Evolutionary conservation across 768 basidiomycete genomes (phyloP), one percentile per base, ranked within the genome.

Genomic region (Paxillus rubicundulus): DNA sequence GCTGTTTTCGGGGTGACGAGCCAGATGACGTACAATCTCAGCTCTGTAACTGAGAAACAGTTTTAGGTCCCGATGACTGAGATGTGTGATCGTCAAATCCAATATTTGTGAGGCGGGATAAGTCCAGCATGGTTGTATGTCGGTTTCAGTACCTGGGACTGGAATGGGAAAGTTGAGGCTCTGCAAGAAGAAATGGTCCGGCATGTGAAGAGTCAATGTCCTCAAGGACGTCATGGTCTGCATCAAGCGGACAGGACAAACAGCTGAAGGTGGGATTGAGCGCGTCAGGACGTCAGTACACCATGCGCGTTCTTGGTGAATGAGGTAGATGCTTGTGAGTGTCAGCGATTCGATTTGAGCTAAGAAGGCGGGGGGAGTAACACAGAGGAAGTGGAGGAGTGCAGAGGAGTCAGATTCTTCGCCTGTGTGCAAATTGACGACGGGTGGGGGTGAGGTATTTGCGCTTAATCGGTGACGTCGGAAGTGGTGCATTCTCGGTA

Each of bases 301-400:
- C 42, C 16, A 44, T 6, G 17, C 8, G 40, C 6, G 9, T n/a
- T 30, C 40, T 5, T 20, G 45, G 2, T 14, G 13, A 12, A 40
- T 16, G 27, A 39, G 2, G 12, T 28, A 40, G 36, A 53, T 13
- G n/a, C 28, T 37, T 5, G 33, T 36, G 7, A 53, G 45, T 34
- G 39, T 28, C 8, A 58, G 36, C 12, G 49, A 43, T 33, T 58
- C 41, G 10, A 58, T 27, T n/a, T 41, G 33, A 14, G 44, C 12
- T 14, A 58, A 41, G 6, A 27, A 13, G 9, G 51, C 6, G 4
- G 33, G 9, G 18, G 14, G 36, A 8, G 10, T 7, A 9, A n/a
- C 16, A 39, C 17, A 40, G 8, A 58, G 16, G 34, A 24, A 17
- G 18, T 55, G 27, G 12, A 58, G 34, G 10, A 58, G 40, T 1